phyloP scores from a whole-genome alignment of 2,329 filamentous ascomycete genomes.

The Botrytis aclada region DNA sequence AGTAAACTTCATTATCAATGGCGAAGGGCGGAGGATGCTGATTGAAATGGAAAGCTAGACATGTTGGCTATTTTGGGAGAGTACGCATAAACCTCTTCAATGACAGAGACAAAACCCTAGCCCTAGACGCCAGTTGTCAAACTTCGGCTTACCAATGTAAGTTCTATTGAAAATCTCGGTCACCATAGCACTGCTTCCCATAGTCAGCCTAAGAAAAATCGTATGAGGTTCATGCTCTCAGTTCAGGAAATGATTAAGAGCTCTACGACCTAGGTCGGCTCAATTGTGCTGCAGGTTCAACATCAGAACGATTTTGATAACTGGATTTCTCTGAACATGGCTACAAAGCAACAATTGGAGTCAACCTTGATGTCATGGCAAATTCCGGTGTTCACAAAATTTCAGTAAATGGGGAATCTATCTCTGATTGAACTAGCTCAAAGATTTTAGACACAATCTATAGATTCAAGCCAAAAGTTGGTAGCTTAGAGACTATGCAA shows the following conservation, averaged over 20 bases:
- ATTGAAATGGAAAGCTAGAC: not conserved
- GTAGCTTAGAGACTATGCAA: not conserved
- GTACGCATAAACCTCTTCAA: not conserved
- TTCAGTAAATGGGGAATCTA: not conserved
- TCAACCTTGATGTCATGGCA: not conserved
- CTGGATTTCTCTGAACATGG: not conserved
- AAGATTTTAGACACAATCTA: not conserved
- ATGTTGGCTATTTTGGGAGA: not conserved
- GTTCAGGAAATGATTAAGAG: not conserved
- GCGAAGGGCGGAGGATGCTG: not conserved
- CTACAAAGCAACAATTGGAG: not conserved
- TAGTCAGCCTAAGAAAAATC: not conserved
- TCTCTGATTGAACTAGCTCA: not conserved
- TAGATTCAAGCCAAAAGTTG: not conserved
- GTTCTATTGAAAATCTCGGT: not conserved
- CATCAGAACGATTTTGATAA: not conserved
- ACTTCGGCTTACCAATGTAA: not conserved
- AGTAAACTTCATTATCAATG: not conserved
- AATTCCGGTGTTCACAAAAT: too few relatives aligned
- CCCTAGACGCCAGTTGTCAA: rapidly evolving
- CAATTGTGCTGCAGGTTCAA: not conserved
- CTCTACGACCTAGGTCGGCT: too few relatives aligned
- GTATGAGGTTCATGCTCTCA: not conserved
- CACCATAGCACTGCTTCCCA: not conserved
- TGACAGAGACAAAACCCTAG: not conserved